Conservation (phyloP, 2,329 filamentous ascomycete species). For the Coniochaeta prunicola region DNA sequence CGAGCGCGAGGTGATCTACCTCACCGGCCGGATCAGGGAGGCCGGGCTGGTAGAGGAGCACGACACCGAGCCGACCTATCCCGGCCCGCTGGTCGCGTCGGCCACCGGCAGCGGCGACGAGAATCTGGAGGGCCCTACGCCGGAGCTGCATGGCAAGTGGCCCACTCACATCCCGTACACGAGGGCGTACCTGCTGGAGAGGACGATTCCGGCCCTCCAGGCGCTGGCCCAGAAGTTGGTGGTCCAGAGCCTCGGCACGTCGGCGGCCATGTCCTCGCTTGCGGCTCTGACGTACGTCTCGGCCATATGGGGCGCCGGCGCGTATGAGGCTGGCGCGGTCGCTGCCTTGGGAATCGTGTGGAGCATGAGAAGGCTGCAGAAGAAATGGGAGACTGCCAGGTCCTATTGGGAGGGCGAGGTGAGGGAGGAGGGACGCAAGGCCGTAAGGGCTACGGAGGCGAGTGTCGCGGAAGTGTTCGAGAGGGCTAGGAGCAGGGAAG, state of each 20-base stretch:
- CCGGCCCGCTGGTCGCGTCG: conserved; percentile 11
- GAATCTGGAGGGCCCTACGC: conserved; percentile 5
- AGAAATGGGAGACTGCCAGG: conserved; percentile 54
- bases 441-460: conserved; percentile 48
- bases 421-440: conserved; percentile 59
- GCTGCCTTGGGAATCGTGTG: conserved; percentile 54
- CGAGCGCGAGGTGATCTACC: conserved; percentile 75
- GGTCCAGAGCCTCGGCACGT: conserved; percentile 67
- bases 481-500: conserved; percentile 16
- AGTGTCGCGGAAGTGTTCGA: conserved; percentile 42
- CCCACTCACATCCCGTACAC: conserved; percentile 66
- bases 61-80: conserved; percentile 12
- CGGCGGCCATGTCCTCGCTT: conserved; percentile 51
- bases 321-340: conserved; percentile 57
- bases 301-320: conserved; percentile 28
- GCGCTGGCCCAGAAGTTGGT: conserved; percentile 68
- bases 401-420: conserved; percentile 59
- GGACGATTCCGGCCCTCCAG: conserved; percentile 64
- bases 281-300: conserved; percentile 51
- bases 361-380: conserved; percentile 53
- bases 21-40: conserved; percentile 55
- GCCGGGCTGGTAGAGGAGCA: conserved; percentile 12
- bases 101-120: conserved; percentile 4
- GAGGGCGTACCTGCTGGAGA: conserved; percentile 57
- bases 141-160: conserved; percentile 44